Evolutionary conservation across 1,284 basidiomycete genomes (phyloP), one percentile per base, ranked within the genome.

Genomic region (Hypsizygus ulmarius): DNA sequence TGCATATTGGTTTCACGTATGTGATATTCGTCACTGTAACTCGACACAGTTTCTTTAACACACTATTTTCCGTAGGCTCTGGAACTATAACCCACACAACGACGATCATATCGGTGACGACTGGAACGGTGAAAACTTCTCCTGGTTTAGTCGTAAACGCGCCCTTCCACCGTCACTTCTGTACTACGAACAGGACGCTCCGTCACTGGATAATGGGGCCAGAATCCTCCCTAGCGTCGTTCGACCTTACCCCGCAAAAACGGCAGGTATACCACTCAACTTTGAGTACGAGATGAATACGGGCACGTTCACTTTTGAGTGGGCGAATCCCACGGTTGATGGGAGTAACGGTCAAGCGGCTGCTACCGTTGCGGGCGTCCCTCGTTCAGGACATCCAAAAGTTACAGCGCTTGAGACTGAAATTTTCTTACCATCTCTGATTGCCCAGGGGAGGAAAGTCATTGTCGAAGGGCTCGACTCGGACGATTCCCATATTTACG

Each of bases 101-200:
- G 77, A 79, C 33, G 91, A 96, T 58, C 63, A 68, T 15, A 63
- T 70, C 16, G 97, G 96, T 10, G 95, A 98, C 64, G 75, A 84
- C 52, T 98, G 96, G 96, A 97, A 97, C 62, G 90, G 87, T 38
- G 95, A 98, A 67, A 94, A 93, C 68, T 96, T 97, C 64, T 93
- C 91, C 3, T 96, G 91, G 87, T 96, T 91, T 73, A 89, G 87
- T 52, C 70, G 76, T 36, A 68, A 68, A 39, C 79, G 84, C 6
- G 79, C 78, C 0, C 65, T 80, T 9, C 77, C 79, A 1, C 59
- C 71, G 0, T 76, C 74, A 0, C 63, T 79, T 37, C 66, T 82
- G 18, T 72, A 75, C 55, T 67, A 73, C 58, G 75, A 77, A 9
- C 84, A 89, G 58, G 70, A 70, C 8, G 74, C 81, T 3, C 70